Evolutionary conservation across 2,329 filamentous ascomycete genomes (phyloP), one percentile per base, ranked within the genome.

Genomic region (Pseudocercospora eumusae): DNA sequence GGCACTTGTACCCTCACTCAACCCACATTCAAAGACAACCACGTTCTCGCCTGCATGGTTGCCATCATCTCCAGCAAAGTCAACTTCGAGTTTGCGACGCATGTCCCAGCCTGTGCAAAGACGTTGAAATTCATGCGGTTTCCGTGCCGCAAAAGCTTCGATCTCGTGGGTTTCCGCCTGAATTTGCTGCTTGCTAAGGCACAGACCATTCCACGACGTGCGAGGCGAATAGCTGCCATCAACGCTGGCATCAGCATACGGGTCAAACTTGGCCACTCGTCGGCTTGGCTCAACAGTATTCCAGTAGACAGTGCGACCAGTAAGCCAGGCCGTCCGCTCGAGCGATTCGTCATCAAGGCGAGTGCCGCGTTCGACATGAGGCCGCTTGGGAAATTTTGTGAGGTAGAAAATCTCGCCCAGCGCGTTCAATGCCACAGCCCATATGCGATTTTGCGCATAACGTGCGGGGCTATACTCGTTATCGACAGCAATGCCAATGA

Each of bases 371-470:
- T 81, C 79, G 4, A 80, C 69, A 7, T 84, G 80, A 20, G 83
- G 79, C 36, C 82, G 81, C 25, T 76, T 81, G 0, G 91, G 92
- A 6, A 88, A 82, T 54, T 91, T 87, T 1, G 85, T 89, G 1
- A 98, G 80, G 69, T 93, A 96, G 75, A 89, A 98, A 0, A 96
- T 81, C 75, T 99, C 95, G 1, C 95, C 95, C 8, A 99, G 81
- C 0, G 95, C 93, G 74, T 99, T 99, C 57, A 99, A 78, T n/a
- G 87, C 91, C 45, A 93, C 88, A n/a, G 91, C 92, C 92, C 92
- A 98, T 11, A 95, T 84, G 27, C 93, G 87, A 11, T 86, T 84
- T 55, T 87, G 81, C 3, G 84, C 79, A 72, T 88, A 88, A 28
- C 93, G 87, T 68, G 87, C 88, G 25, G 83, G 75, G 54, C 84